phyloP scores from a whole-genome alignment of 1,284 basidiomycete species.

The Austroboletus rostrupii region DNA sequence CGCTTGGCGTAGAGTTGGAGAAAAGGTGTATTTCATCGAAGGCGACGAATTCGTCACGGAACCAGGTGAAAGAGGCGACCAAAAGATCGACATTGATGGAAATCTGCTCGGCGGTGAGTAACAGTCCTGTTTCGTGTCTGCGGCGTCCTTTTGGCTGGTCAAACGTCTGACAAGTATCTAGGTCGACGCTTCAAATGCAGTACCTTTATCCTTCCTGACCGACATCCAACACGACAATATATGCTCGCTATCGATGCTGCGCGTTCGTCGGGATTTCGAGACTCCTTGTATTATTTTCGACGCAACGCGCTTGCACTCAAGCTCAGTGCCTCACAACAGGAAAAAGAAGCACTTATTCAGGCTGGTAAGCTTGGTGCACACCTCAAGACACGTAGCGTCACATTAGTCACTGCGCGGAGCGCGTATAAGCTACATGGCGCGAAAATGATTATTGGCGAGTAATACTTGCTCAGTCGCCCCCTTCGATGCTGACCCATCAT shows the following conservation, averaged over 20 bases:
- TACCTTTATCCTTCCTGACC: constrained; percentile 80
- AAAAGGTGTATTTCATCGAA: constrained; percentile 73
- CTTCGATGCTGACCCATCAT: neutral
- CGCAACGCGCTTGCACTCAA: constrained; percentile 88
- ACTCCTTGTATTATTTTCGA: constrained; percentile 96
- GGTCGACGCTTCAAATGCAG: constrained; percentile 85
- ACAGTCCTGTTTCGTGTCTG: neutral
- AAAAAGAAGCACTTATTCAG: constrained; percentile 90
- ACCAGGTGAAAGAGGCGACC: constrained; percentile 83
- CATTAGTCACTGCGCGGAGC: constrained; percentile 88
- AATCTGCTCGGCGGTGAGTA: constrained; percentile 78
- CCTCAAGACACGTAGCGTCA: constrained; percentile 87
- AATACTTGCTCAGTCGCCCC: neutral
- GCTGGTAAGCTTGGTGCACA: constrained; percentile 85
- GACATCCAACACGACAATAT: constrained; percentile 83
- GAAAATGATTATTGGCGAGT: constrained; percentile 80
- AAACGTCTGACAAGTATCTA: constrained; percentile 29
- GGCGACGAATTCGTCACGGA: constrained; percentile 87
- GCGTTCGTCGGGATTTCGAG: constrained; percentile 90
- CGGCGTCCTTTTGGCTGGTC: neutral
- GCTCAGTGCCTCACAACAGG: constrained; percentile 78
- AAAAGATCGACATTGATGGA: constrained; percentile 86
- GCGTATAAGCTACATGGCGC: constrained; percentile 94
- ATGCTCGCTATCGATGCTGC: constrained; percentile 98
- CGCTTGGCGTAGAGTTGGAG: constrained; percentile 71